Percentiles rank a stretch among this genome's conserved stretches.
These are phyloP conservation scores for Irpex sp. DNA, from an alignment of 1,284 basidiomycete genomes.

Conservation along the genomic window DNA sequence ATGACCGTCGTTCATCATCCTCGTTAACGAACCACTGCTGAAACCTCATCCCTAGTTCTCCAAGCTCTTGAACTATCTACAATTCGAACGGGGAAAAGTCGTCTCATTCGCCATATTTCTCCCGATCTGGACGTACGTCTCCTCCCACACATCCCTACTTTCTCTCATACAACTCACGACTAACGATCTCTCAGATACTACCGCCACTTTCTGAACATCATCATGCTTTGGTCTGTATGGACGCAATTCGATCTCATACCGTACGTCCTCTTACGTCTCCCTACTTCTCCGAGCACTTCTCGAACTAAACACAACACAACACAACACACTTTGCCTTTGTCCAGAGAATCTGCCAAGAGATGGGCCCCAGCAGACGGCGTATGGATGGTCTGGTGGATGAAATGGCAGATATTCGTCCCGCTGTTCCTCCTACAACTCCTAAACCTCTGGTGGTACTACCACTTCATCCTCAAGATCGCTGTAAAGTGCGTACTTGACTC, in stretches of 20 bases:
- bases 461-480: constrained; percentile 70
- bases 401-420: constrained; percentile 77
- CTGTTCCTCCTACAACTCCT: constrained; percentile 75
- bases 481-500: constrained; percentile 39
- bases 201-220: constrained; percentile 90
- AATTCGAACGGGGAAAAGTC: constrained; percentile 61
- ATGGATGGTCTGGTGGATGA: constrained; percentile 80
- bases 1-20: constrained; percentile 22
- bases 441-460: constrained; percentile 89
- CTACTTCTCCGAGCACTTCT: neutral
- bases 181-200: constrained; percentile 66
- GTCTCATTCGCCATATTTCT: constrained; percentile 71
- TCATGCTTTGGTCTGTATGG: constrained; percentile 89
- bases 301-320: no score
- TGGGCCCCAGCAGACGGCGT: constrained; percentile 66
- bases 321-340: neutral
- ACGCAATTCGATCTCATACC: constrained; percentile 77
- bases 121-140: constrained; percentile 71
- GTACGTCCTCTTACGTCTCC: constrained; percentile 41
- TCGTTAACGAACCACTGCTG: neutral
- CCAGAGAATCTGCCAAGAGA: constrained; percentile 52
- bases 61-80: constrained; percentile 87
- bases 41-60: constrained; percentile 51
- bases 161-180: constrained; percentile 1
- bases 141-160: neutral